Percentiles rank a stretch among this genome's conserved stretches.
Conservation (phyloP, 129 eudicot genomes). For the Saposhnikovia divaricata region DNA sequence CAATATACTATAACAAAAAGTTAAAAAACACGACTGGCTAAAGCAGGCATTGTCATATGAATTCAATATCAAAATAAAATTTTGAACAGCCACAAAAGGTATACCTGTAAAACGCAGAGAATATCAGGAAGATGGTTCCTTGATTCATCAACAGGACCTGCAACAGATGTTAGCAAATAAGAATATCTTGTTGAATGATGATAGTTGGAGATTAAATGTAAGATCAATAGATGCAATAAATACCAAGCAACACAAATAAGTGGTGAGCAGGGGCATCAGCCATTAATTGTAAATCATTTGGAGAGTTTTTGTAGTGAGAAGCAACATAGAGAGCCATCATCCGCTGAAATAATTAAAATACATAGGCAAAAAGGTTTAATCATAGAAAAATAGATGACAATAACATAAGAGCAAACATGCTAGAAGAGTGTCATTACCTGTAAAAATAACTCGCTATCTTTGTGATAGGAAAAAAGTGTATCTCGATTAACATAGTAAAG, state of each 20-base stretch:
- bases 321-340: conserved; percentile 99
- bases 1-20: too few relatives aligned
- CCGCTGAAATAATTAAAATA: conserved; percentile 45
- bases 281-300: conserved; percentile 87
- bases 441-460: conserved; percentile 79
- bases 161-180: not conserved
- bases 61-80: not conserved
- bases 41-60: not conserved
- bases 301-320: conserved; percentile 95
- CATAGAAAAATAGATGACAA: conserved; percentile 1
- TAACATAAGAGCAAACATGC: too few relatives aligned
- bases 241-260: conserved; percentile 92
- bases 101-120: conserved; percentile 92
- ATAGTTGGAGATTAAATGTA: not conserved
- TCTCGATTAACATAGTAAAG: conserved; percentile 94
- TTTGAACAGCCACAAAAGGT: conserved; percentile 4
- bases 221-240: not conserved
- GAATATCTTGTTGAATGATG: not conserved
- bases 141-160: conserved; percentile 95
- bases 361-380: conserved; percentile 10
- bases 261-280: conserved; percentile 99
- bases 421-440: conserved; percentile 42
- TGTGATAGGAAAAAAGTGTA: conserved; percentile 93
- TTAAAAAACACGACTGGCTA: not conserved
- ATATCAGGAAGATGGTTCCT: conserved; percentile 89